These are phyloP conservation scores for Syncephalis plumigaleata DNA, from an alignment of 371 early-diverging fungal genomes.

Conservation along the genomic window DNA sequence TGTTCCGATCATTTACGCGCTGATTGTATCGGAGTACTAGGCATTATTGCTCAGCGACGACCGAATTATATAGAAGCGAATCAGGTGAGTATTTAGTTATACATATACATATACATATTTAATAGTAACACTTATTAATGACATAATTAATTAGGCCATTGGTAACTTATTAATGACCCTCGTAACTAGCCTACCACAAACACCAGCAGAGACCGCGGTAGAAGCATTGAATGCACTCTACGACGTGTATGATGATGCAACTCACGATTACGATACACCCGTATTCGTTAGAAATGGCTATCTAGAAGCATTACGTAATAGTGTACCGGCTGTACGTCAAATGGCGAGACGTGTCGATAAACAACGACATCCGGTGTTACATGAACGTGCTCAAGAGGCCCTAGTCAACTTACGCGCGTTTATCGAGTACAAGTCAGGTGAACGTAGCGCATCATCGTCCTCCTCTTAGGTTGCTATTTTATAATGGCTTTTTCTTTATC, in stretches of 20 bases:
- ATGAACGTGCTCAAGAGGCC: constrained; percentile 68
- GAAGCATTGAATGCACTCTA: constrained; percentile 72
- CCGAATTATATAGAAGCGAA: constrained; percentile 54
- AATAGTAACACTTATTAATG: no score
- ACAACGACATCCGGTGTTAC: constrained; percentile 43
- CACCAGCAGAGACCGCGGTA: constrained; percentile 29
- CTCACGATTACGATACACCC: constrained; percentile 67
- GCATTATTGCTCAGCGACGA: constrained; percentile 45
- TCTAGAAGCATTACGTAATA: constrained; percentile 29
- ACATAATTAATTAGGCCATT: constrained; percentile 9
- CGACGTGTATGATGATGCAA: constrained; percentile 74
- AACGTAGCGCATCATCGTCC: constrained; percentile 7
- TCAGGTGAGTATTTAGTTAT: constrained; percentile 16
- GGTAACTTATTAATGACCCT: constrained; percentile 37
- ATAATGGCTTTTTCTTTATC: no score
- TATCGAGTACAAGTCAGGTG: constrained; percentile 63
- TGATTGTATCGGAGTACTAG: constrained; percentile 55
- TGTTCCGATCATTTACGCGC: constrained; percentile 32
- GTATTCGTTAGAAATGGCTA: constrained; percentile 61
- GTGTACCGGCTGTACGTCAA: constrained; percentile 23
- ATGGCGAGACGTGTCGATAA: constrained; percentile 54
- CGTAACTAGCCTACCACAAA: constrained; percentile 17
- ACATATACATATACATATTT: no score
- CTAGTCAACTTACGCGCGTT: constrained; percentile 64
- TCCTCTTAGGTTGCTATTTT: no score